Evolutionary conservation across 1,139 yeast species (phyloP).

Genomic region (Sugiyamaella sp.): DNA sequence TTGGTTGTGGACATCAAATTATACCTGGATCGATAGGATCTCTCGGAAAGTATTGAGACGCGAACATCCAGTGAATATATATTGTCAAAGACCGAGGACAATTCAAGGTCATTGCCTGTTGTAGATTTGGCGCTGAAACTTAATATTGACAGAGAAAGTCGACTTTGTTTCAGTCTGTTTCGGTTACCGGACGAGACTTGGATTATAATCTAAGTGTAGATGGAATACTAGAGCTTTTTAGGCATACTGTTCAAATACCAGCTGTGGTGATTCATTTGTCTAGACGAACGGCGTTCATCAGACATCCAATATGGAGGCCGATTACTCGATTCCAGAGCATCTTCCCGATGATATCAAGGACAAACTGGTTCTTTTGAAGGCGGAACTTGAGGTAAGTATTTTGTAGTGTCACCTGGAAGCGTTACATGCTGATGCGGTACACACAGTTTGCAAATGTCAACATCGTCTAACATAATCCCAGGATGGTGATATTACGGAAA

Average conservation of each 20-base stretch:
- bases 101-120: too few relatives aligned
- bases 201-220: neutral
- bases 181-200: neutral
- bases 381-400: constrained; percentile 46
- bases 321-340: constrained; percentile 49
- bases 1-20: too few relatives aligned
- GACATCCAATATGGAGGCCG: constrained; percentile 37
- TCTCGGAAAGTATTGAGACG: too few relatives aligned
- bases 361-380: constrained; percentile 49
- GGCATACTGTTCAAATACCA: neutral
- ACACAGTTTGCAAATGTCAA: neutral
- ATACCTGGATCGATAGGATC: too few relatives aligned
- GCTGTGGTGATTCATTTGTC: neutral
- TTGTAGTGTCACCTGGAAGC: neutral
- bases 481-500: constrained; percentile 69
- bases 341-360: constrained; percentile 43
- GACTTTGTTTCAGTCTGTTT: neutral
- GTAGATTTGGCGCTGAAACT: neutral
- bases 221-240: neutral
- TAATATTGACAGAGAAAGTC: neutral
- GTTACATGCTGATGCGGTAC: neutral
- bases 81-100: too few relatives aligned
- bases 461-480: constrained; percentile 28
- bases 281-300: neutral
- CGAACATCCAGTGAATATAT: too few relatives aligned